A percentile compares a stretch with the other conserved stretches of the same genome.
These are phyloP conservation scores for Gillenia trifoliata DNA, from an alignment of 306 rosid genomes.

Conservation along the genomic window DNA sequence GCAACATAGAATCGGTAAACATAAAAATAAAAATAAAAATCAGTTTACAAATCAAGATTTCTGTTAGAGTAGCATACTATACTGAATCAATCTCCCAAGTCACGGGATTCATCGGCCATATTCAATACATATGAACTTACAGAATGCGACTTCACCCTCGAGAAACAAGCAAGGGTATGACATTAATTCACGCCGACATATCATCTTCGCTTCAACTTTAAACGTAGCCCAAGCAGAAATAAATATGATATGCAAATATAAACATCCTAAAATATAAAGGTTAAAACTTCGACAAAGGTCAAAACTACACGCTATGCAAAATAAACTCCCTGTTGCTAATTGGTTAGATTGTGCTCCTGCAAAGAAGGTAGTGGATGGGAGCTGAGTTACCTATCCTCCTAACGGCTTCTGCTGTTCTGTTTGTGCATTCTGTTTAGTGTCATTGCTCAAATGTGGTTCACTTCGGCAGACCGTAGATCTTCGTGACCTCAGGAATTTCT, in stretches of 20 bases:
- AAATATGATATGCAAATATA: conserved; percentile 31
- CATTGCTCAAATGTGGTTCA: conserved; percentile 41
- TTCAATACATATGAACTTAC: conserved; percentile 22
- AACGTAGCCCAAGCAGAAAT: conserved; percentile 32
- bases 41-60: background rate
- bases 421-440: conserved; percentile 51
- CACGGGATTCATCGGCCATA: conserved; percentile 29
- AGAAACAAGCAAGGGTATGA: conserved; percentile 27
- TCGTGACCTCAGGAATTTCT: conserved; percentile 61
- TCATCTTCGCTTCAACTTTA: conserved; percentile 35
- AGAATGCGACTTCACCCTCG: conserved; percentile 18
- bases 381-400: conserved; percentile 43
- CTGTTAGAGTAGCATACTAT: background rate
- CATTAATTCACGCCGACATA: conserved; percentile 44
- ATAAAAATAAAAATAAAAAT: background rate
- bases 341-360: conserved; percentile 66
- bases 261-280: conserved; percentile 43
- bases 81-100: conserved; percentile 3
- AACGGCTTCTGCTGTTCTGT: conserved; percentile 43
- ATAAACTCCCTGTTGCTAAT: conserved; percentile 49
- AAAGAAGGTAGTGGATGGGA: conserved; percentile 20
- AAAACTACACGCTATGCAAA: conserved; percentile 57
- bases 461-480: conserved; percentile 48
- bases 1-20: background rate
- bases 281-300: conserved; percentile 27